A percentile compares a stretch with the other conserved stretches of the same genome.
phyloP scores from a whole-genome alignment of 2,329 filamentous ascomycete genomes.

The Pseudogymnoascus sp. region DNA sequence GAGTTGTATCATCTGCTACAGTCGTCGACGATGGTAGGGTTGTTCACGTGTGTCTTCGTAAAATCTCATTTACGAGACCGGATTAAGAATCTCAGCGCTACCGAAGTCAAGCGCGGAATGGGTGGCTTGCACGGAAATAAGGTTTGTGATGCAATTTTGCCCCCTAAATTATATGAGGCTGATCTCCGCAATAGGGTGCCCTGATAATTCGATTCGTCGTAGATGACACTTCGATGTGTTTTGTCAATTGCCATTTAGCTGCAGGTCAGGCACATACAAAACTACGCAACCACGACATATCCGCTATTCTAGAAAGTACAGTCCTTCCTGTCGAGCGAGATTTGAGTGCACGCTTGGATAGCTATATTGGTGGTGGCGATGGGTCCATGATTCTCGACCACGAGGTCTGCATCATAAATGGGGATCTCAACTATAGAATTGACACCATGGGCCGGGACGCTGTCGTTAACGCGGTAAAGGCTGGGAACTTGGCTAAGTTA shows the following conservation, averaged over 20 bases:
- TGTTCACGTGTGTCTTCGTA: slow-evolving; percentile 95
- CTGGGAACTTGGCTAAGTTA: slow-evolving; percentile 74
- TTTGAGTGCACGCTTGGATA: slow-evolving; percentile 60
- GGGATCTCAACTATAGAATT: slow-evolving; percentile 96
- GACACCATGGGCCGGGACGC: slow-evolving; percentile 94
- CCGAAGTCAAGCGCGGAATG: slow-evolving; percentile 93
- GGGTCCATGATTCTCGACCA: slow-evolving; percentile 93
- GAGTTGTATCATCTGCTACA: slow-evolving; percentile 81
- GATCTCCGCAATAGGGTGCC: slow-evolving; percentile 51
- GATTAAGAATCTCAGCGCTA: slow-evolving; percentile 68
- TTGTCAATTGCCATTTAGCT: slow-evolving; percentile 95
- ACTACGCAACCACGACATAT: slow-evolving; percentile 86
- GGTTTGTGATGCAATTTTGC: slow-evolving; percentile 28
- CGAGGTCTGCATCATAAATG: slow-evolving; percentile 93
- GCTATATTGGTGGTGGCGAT: slow-evolving; percentile 85
- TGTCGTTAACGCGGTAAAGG: slow-evolving; percentile 76
- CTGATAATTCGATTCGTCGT: slow-evolving; percentile 86
- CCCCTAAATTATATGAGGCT: slow-evolving; percentile 9
- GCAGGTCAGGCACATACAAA: slow-evolving; percentile 88
- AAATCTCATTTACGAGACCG: slow-evolving; percentile 69
- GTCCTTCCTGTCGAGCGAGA: slow-evolving; percentile 69
- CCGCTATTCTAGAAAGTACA: slow-evolving; percentile 75
- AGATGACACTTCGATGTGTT: slow-evolving; percentile 90
- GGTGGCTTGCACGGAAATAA: slow-evolving; percentile 95
- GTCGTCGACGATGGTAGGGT: slow-evolving; percentile 80